Percentiles rank a stretch among this genome's conserved stretches.
These are phyloP conservation scores for Guadua angustifolia DNA, from an alignment of 176 grass and related monocot species.

Conservation along the genomic window DNA sequence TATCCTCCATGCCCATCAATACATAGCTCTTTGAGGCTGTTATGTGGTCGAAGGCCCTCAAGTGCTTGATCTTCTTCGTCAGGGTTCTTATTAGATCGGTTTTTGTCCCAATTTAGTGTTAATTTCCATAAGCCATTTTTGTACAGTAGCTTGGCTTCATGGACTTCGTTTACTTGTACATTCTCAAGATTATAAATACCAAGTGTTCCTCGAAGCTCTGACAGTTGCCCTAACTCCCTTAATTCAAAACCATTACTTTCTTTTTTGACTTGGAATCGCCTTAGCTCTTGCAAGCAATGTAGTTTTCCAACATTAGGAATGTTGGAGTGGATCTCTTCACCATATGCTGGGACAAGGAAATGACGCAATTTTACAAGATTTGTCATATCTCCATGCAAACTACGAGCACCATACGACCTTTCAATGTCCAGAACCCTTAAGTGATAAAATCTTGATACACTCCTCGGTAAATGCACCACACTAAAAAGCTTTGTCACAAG, in stretches of 20 bases:
- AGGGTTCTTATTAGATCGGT: accelerated
- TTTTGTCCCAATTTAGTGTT: not conserved
- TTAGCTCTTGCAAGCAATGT: not conserved
- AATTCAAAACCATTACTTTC: not conserved
- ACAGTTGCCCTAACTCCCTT: not conserved
- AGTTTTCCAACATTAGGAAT: not conserved
- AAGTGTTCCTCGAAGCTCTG: not conserved
- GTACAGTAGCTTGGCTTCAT: not conserved
- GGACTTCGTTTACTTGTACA: not conserved
- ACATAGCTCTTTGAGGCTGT: not conserved
- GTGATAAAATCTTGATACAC: not conserved
- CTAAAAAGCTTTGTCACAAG: not conserved
- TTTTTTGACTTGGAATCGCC: not conserved
- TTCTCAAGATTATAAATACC: not conserved
- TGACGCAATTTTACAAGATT: slow-evolving; percentile 13
- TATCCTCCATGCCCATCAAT: not conserved
- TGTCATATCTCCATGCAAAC: too few relatives aligned
- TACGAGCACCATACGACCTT: accelerated
- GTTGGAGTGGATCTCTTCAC: accelerated
- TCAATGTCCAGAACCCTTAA: not conserved
- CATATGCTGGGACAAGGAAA: not conserved
- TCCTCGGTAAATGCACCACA: not conserved
- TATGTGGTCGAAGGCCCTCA: not conserved
- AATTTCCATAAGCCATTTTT: not conserved
- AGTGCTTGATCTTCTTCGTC: not conserved